Base-by-base conservation (phyloP, 495 filamentous ascomycete genomes). In the Daldinia concentrica region DNA sequence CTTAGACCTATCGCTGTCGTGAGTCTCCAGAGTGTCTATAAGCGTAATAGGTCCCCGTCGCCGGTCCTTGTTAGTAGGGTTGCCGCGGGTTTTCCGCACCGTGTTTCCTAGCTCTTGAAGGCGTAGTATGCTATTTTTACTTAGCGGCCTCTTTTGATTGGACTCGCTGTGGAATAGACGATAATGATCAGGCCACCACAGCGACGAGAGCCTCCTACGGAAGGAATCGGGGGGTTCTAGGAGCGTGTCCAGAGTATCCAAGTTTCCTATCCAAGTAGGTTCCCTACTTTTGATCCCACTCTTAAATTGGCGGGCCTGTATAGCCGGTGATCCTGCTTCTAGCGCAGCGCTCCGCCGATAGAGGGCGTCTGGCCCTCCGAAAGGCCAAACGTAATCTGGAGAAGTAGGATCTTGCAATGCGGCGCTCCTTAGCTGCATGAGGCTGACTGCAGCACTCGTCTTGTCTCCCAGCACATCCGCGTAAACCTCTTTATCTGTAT, bases 81-180 rank as follows among this genome's bases (percentile, higher is more conserved):
- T 58, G 14, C 45, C 27, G 6, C 74, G 66, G n/a, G 48, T 65
- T 26, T 62, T 66, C 63, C 39, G 45, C 19, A 70, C 73, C n/a
- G 32, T 70, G 32, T 72, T 29, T 7, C 75, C 73, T 9, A 76
- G 62, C 3, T 54, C 54, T 43, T 68, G 70, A 6, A 77, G 70
- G n/a, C 36, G 68, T 24, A 64, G 39, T 3, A 76, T 64, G 41
- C 65, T 76, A 7, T 29, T 56, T 43, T 30, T 58, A 9, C 30
- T 43, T 0, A 26, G 8, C 2, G 26, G 17, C 15, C 39, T 43
- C 19, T 59, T 57, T 12, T 22, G 51, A 29, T 17, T 30, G 5
- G 37, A 32, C 4, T 26, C 37, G 15, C n/a, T 32, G 0, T 7
- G 29, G 14, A 27, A 39, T 29, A 19, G 1, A 14, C 8, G 43